These are phyloP conservation scores for Venturia effusa DNA, from an alignment of 2,329 filamentous ascomycete genomes.

Conservation along the genomic window DNA sequence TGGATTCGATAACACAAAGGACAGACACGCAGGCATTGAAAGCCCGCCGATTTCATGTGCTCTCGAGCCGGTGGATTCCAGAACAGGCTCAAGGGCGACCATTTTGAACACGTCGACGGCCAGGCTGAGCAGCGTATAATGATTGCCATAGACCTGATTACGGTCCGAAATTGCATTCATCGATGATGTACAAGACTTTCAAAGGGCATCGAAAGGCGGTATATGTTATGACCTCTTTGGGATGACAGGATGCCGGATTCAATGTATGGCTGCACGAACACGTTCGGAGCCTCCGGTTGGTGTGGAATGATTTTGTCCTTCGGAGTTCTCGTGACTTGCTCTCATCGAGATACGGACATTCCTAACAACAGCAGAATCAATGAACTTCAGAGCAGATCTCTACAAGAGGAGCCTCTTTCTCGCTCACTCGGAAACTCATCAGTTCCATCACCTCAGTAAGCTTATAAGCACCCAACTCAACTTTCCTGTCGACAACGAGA, in stretches of 20 bases:
- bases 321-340: not conserved
- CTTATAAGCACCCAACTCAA: not conserved
- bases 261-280: no score
- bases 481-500: no score
- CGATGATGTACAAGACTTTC: not conserved
- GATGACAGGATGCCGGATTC: no score
- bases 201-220: no score
- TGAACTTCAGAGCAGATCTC: not conserved
- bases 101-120: not conserved
- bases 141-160: not conserved
- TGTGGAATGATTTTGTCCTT: not conserved
- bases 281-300: not conserved
- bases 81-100: not conserved
- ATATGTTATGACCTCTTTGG: no score
- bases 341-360: not conserved
- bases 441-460: not conserved
- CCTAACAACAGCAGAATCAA: not conserved
- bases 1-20: no score
- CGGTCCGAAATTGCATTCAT: not conserved
- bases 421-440: not conserved
- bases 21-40: not conserved
- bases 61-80: not conserved
- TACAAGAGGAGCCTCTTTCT: not conserved
- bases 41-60: not conserved
- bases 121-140: not conserved